Base-by-base conservation (phyloP, 2,329 filamentous ascomycete genomes). In the Epichloe aotearoae region DNA sequence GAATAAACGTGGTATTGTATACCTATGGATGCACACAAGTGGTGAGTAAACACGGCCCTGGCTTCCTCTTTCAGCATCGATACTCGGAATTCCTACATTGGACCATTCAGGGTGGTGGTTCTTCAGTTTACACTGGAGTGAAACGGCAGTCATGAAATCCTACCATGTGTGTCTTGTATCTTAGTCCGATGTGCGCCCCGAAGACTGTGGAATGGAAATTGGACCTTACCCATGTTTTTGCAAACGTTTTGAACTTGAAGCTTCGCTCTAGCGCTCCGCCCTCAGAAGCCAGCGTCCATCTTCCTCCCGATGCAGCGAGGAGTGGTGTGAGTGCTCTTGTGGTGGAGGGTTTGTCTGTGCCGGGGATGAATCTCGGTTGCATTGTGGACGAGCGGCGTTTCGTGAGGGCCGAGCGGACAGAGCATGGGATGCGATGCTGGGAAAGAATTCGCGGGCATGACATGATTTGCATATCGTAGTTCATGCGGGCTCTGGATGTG, bases 71-170 rank as follows among this genome's bases (percentile, higher is more conserved):
- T 15, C 7, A 11, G 41, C 30, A 36, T 33, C 12, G n/a, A 17
- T n/a, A 4, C 4, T 23, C 20, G 17, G 8, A 26, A 26, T 63
- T 63, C 72, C 56, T 66, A 83, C 83, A 60, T 88, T 88, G 2
- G 81, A 83, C 84, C 84, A 88, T 63, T 88, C 84, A 0, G 84
- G 84, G 59, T 88, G 84, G 62, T 88, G 84, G 58, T 80, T 84
- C 59, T 76, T 74, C 38, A 77, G 63, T 60, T 84, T 83, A 66
- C 82, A 85, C 59, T 86, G 76, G 34, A 81, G 67, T 11, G 83
- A 80, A 14, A 88, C 75, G 2, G 74, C 73, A n/a, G 82, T 84
- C 83, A 88, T 87, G 66, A 88, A 88, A 55, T 83, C 81, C 82
- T 84, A 54, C n/a, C 11, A 23, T 5, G 30, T 20, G 19, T 17